phyloP scores from a whole-genome alignment of 129 eudicot genomes.

The Oenanthe sinensis region DNA sequence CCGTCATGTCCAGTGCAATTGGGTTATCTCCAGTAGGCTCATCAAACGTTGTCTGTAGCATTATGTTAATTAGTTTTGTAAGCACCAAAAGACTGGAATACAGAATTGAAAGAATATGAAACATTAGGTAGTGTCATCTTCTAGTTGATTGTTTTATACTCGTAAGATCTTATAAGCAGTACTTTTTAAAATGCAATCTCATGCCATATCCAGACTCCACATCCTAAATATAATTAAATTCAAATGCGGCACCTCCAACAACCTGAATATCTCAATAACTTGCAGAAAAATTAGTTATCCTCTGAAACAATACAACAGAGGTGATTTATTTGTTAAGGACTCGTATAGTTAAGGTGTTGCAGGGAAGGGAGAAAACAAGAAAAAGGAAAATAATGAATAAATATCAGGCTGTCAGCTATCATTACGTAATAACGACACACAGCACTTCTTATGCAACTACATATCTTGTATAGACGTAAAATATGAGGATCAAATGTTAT shows the following conservation, averaged over 20 bases:
- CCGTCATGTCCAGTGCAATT: constrained; percentile 67
- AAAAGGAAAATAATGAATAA: too few relatives aligned
- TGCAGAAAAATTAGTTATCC: background rate
- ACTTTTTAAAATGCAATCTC: background rate
- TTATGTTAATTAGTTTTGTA: constrained; percentile 3
- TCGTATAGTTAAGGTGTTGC: too few relatives aligned
- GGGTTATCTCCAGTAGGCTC: constrained; percentile 72
- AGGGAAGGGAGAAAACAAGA: too few relatives aligned
- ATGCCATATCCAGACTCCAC: background rate
- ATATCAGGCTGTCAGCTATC: background rate
- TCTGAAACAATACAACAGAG: background rate
- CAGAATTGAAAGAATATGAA: background rate
- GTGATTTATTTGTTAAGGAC: too few relatives aligned
- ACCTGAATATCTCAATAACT: background rate
- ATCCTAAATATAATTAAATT: background rate
- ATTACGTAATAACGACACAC: background rate
- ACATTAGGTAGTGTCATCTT: background rate
- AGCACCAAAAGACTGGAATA: background rate
- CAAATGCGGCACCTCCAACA: background rate
- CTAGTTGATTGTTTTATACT: background rate
- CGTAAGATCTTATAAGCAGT: background rate
- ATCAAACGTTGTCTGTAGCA: constrained; percentile 58
- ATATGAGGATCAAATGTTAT: too few relatives aligned
- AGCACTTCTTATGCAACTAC: background rate
- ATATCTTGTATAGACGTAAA: background rate